A percentile compares a stretch with the other conserved stretches of the same genome.
Evolutionary conservation across 495 filamentous ascomycete genomes (phyloP).

Genomic region (Podospora pseudoanserina): DNA sequence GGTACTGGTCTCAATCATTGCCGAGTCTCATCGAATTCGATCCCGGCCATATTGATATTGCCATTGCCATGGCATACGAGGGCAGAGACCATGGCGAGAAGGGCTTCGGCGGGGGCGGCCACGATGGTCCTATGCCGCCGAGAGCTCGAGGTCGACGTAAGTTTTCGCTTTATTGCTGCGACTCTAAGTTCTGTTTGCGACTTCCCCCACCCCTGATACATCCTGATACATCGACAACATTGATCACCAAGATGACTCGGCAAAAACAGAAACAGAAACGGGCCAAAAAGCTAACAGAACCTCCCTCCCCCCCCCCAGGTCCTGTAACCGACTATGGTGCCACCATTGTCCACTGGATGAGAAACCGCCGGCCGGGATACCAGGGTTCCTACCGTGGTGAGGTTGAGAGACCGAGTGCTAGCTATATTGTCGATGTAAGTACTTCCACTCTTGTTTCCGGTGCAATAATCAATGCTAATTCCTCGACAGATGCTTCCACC

Average conservation of each 20-base stretch:
- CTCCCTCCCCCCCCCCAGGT: slow-evolving; percentile 41
- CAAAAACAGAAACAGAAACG: not conserved
- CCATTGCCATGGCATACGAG: slow-evolving; percentile 44
- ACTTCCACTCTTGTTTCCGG: not conserved
- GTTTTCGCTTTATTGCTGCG: slow-evolving; percentile 1
- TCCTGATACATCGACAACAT: not conserved
- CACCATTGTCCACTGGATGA: slow-evolving; percentile 90
- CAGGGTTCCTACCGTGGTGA: slow-evolving; percentile 64
- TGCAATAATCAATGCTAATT: slow-evolving; percentile 25
- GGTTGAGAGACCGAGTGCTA: slow-evolving; percentile 76
- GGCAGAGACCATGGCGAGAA: slow-evolving; percentile 39
- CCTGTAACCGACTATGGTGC: slow-evolving; percentile 95
- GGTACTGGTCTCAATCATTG: not conserved
- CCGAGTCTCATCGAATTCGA: not conserved
- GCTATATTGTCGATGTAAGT: slow-evolving; percentile 85
- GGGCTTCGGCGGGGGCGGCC: slow-evolving; percentile 19
- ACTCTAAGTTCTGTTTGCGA: not conserved
- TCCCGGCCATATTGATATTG: slow-evolving; percentile 28
- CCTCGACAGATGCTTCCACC: slow-evolving; percentile 77
- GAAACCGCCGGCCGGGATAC: slow-evolving; percentile 72
- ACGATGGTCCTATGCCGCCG: slow-evolving; percentile 27
- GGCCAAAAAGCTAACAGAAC: slow-evolving; percentile 21
- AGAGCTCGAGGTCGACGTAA: slow-evolving; percentile 27
- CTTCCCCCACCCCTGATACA: not conserved
- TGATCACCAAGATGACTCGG: not conserved